phyloP scores from a whole-genome alignment of 2,329 filamentous ascomycete genomes.

The Monilinia vaccinii-corymbosi region DNA sequence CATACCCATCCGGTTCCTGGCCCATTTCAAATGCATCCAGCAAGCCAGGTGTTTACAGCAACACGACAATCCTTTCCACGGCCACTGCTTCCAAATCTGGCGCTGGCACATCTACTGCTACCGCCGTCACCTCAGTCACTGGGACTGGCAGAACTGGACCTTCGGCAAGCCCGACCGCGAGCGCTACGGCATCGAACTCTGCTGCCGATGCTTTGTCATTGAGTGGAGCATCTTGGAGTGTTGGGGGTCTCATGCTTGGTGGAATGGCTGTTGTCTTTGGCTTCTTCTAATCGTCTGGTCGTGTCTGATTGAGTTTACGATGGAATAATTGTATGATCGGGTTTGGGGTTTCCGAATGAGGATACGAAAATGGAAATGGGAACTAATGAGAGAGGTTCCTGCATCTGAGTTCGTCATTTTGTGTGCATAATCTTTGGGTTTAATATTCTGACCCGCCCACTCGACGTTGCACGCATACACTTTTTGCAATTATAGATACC shows the following conservation, averaged over 20 bases:
- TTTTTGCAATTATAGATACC: not conserved
- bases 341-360: not conserved
- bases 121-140: not conserved
- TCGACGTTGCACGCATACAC: not conserved
- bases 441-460: not conserved
- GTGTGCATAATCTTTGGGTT: not conserved
- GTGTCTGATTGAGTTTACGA: not conserved
- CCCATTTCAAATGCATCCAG: not conserved
- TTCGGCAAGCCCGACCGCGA: not conserved
- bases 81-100: not conserved
- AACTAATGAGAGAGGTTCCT: not conserved
- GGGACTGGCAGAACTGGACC: not conserved
- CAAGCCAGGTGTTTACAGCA: not conserved
- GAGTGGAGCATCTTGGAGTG: not conserved
- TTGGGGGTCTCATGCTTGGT: constrained; percentile 4
- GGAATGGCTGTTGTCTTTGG: constrained; percentile 7
- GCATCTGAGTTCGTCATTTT: not conserved
- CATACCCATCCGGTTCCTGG: not conserved
- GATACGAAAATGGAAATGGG: not conserved
- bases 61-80: not conserved
- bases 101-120: constrained; percentile 1
- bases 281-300: not conserved
- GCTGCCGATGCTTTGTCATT: not conserved
- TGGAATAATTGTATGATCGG: not conserved
- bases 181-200: not conserved